phyloP scores from a whole-genome alignment of 1,284 basidiomycete species.

The Trichosporon inkin region DNA sequence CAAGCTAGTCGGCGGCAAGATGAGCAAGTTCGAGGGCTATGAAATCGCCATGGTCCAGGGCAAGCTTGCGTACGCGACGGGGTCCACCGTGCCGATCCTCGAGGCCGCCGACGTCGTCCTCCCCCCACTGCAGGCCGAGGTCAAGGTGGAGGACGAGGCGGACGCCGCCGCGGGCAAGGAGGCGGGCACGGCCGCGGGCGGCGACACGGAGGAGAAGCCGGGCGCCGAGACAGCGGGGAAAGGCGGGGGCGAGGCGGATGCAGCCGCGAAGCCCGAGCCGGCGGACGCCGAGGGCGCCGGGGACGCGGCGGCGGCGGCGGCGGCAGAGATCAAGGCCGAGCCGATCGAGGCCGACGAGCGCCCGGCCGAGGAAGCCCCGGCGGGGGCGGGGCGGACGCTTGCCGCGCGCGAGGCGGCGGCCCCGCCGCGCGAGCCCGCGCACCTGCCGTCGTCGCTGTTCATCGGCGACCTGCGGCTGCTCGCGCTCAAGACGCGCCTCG shows the following conservation, averaged over 20 bases:
- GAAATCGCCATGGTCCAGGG: conserved; percentile 89
- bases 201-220: conserved; percentile 2
- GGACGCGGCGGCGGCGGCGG: conserved; percentile 4
- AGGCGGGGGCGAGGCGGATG: conserved; percentile 10
- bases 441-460: conserved; percentile 80
- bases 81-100: conserved; percentile 60
- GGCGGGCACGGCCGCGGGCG: neutral
- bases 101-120: conserved; percentile 59
- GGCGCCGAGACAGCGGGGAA: conserved; percentile 1
- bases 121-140: conserved; percentile 45
- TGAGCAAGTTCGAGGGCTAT: conserved; percentile 97
- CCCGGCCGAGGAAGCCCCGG: conserved; percentile 22
- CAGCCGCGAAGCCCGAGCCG: conserved; percentile 8
- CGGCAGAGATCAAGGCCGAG: conserved; percentile 20
- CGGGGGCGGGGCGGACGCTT: neutral
- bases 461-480: conserved; percentile 92
- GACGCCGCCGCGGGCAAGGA: neutral
- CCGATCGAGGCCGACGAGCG: conserved; percentile 23
- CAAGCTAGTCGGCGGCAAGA: conserved; percentile 61
- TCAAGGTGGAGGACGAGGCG: conserved; percentile 14
- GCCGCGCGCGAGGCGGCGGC: conserved; percentile 28
- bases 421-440: conserved; percentile 60
- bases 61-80: conserved; percentile 72
- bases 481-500: conserved; percentile 70
- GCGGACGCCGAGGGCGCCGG: neutral